Evolutionary conservation across 2,329 filamentous ascomycete species (phyloP).

Genomic region (Diatrype stigma): DNA sequence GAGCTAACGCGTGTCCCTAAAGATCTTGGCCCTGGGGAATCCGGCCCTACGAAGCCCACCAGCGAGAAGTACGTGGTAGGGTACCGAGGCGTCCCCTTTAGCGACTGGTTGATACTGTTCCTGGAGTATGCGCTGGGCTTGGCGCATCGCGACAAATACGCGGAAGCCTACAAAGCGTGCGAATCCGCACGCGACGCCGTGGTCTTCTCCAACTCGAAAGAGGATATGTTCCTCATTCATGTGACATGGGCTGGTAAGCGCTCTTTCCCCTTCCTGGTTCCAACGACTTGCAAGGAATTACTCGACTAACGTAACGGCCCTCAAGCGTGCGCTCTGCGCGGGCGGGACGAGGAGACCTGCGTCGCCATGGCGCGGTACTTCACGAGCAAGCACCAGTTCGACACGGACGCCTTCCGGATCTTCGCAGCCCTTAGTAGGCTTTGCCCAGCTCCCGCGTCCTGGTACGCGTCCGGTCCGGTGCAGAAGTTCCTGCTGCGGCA

Average conservation of each 20-base stretch:
- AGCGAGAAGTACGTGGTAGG: constrained; percentile 28
- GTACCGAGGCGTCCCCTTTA: constrained; percentile 71
- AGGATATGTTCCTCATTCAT: constrained; percentile 68
- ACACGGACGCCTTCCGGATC: constrained; percentile 78
- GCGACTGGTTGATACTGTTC: constrained; percentile 85
- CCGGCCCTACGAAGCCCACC: constrained; percentile 25
- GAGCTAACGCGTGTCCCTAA: background rate
- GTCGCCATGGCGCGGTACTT: constrained; percentile 73
- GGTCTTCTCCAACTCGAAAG: constrained; percentile 70
- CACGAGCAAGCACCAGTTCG: constrained; percentile 75
- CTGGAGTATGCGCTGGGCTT: constrained; percentile 79
- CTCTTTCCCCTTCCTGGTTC: background rate
- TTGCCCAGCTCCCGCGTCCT: constrained; percentile 66
- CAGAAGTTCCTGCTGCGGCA: constrained; percentile 91
- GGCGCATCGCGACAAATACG: constrained; percentile 60
- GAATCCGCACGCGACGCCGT: constrained; percentile 75
- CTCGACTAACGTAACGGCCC: too few relatives aligned
- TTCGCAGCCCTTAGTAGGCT: constrained; percentile 75
- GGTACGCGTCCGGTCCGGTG: constrained; percentile 75
- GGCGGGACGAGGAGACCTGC: constrained; percentile 74
- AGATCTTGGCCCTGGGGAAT: constrained; percentile 31
- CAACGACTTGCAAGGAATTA: too few relatives aligned
- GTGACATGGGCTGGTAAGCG: constrained; percentile 67
- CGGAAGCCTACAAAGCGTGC: constrained; percentile 76
- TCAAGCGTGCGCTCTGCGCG: constrained; percentile 73